phyloP scores from a whole-genome alignment of 768 basidiomycete species.

The Galerina sulciceps region DNA sequence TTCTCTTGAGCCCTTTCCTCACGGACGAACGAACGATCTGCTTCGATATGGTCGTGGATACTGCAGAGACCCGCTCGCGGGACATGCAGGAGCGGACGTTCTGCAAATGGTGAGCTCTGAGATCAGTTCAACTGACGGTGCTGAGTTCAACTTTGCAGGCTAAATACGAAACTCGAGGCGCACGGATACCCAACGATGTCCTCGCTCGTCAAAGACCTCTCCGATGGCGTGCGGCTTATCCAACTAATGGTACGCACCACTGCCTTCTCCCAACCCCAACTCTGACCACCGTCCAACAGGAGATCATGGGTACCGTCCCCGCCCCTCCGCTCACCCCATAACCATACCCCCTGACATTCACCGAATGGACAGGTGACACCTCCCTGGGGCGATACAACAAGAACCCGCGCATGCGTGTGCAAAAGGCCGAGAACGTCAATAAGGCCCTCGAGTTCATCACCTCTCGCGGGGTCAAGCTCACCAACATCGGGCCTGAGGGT shows the following conservation, averaged over 20 bases:
- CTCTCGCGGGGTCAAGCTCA: conserved; percentile 91
- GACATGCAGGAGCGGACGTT: conserved; percentile 82
- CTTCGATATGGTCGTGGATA: conserved; percentile 37
- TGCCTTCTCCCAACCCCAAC: background rate
- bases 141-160: conserved; percentile 51
- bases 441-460: conserved; percentile 96
- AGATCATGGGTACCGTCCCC: conserved; percentile 83
- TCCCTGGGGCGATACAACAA: conserved; percentile 96
- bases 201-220: conserved; percentile 88
- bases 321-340: background rate
- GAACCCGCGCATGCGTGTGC: conserved; percentile 88
- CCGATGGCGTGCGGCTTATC: conserved; percentile 93
- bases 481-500: conserved; percentile 98
- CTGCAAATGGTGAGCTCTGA: conserved; percentile 76
- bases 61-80: conserved; percentile 65
- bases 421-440: conserved; percentile 98
- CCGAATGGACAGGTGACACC: conserved; percentile 65
- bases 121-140: background rate
- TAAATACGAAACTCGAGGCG: conserved; percentile 92
- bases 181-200: conserved; percentile 86
- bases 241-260: conserved; percentile 76
- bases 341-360: background rate
- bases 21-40: background rate
- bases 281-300: conserved; percentile 49
- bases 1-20: background rate